Base-by-base conservation (phyloP, 2,329 filamentous ascomycete genomes). In the Lachnellula subtilissima region DNA sequence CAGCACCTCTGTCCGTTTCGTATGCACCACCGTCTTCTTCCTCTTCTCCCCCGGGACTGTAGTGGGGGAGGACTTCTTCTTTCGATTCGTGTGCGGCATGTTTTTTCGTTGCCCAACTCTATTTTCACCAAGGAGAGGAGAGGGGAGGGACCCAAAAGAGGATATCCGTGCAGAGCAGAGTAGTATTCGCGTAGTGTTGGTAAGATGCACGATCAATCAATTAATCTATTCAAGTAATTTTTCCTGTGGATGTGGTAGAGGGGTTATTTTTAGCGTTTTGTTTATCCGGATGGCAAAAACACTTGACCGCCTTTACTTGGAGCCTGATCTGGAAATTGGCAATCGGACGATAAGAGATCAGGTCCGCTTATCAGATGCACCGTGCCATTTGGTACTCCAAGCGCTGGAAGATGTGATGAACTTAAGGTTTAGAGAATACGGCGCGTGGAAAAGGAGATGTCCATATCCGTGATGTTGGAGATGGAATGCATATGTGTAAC, bases 21-120 rank as follows among this genome's bases (percentile, higher is more conserved):
- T 69, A 37, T 64, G 65, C 8, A 63, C 55, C n/a, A 65, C 50
- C 19, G 56, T 54, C 2, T 50, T 45, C 39, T 57, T 52, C n/a
- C 52, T 55, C 35, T 49, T 48, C 47, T 53, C 39, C 5, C 35
- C 9, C 4, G 50, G 25, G 37, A 37, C 22, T n/a, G 22, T 23
- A 4, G 35, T 52, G 9, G 37, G 45, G 14, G 52, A 23, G 17
- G 36, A 48, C 50, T 65, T 65, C 57, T 65, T 66, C 48, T 65
- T 65, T 22, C 65, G 63, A 53, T 65, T 66, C 9, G 61, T 66
- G 42, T 67, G 65, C 19, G 64, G 61, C 64, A 66, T 67, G 11
- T 43, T 59, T 47, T 47, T 49, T 17, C 17, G 9, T 17, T 36
- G 40, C 17, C 35, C 35, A n/a, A 9, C 23, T 22, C 36, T 28